phyloP scores from a whole-genome alignment of 2,329 filamentous ascomycete genomes.

The Waltergamsia citrina region DNA sequence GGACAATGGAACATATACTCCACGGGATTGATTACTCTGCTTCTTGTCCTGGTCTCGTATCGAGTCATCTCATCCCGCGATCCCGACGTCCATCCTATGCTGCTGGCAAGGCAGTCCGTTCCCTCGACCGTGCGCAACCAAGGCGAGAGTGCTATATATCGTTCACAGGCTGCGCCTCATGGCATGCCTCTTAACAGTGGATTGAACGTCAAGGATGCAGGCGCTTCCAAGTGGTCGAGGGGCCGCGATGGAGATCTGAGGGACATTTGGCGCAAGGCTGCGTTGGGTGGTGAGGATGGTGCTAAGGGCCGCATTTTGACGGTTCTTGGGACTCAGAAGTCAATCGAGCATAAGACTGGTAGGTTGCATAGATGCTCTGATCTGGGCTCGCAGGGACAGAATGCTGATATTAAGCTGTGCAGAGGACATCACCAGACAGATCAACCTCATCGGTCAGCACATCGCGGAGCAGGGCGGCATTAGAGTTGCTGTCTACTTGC shows the following conservation, averaged over 20 bases:
- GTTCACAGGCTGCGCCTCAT: slow-evolving; percentile 76
- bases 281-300: slow-evolving; percentile 54
- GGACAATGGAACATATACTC: slow-evolving; percentile 78
- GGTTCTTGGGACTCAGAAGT: slow-evolving; percentile 65
- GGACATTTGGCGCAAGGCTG: slow-evolving; percentile 76
- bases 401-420: neutral
- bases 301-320: slow-evolving; percentile 67
- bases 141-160: slow-evolving; percentile 77
- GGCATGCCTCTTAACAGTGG: slow-evolving; percentile 72
- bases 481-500: slow-evolving; percentile 80
- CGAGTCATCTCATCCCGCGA: slow-evolving; percentile 63
- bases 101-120: slow-evolving; percentile 76
- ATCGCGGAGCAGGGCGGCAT: slow-evolving; percentile 62
- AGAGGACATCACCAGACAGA: slow-evolving; percentile 72
- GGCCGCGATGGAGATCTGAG: slow-evolving; percentile 84
- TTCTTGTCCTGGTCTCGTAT: slow-evolving; percentile 62
- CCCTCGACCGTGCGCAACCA: slow-evolving; percentile 71
- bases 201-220: slow-evolving; percentile 72
- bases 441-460: slow-evolving; percentile 76
- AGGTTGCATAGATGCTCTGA: slow-evolving; percentile 10
- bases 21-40: slow-evolving; percentile 54
- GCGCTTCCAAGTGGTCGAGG: slow-evolving; percentile 70
- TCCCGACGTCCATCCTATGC: slow-evolving; percentile 84
- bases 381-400: neutral
- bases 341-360: slow-evolving; percentile 63